Percentiles rank a stretch among this genome's conserved stretches.
phyloP scores from a whole-genome alignment of 2,329 filamentous ascomycete species.

The Aspergillus caelatus region DNA sequence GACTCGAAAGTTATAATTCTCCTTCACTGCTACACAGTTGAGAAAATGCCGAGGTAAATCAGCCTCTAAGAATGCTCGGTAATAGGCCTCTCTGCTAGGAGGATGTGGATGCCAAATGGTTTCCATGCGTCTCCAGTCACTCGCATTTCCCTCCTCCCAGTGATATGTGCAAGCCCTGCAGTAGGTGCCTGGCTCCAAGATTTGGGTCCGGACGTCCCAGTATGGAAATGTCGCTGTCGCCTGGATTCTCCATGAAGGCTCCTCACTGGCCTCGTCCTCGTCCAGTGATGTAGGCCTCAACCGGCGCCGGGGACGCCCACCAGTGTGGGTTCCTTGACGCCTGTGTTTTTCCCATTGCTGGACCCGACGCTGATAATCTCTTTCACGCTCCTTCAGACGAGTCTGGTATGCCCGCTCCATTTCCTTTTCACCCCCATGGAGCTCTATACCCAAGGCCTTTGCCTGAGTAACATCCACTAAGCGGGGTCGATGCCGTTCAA shows the following conservation, averaged over 20 bases:
- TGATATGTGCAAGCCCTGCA: not conserved
- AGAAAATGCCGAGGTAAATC: not conserved
- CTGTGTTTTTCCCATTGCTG: not conserved
- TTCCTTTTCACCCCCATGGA: constrained; percentile 1
- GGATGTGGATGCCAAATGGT: not conserved
- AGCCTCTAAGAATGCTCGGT: not conserved
- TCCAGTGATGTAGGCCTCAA: not conserved
- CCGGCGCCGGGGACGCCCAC: too few species aligned
- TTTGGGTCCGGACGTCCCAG: not conserved
- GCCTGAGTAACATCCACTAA: constrained; percentile 6
- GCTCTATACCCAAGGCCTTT: not conserved
- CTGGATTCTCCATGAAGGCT: not conserved
- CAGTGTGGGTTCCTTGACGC: not conserved
- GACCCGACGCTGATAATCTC: not conserved
- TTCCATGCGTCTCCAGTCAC: not conserved
- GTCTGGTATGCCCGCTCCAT: not conserved
- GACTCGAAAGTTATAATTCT: not conserved
- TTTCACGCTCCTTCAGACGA: not conserved
- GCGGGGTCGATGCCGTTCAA: not conserved
- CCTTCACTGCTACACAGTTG: not conserved
- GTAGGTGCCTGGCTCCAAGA: not conserved
- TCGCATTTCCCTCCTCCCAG: not conserved
- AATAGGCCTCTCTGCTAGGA: not conserved
- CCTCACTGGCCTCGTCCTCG: not conserved
- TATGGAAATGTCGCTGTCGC: not conserved